phyloP scores from a whole-genome alignment of 2,329 filamentous ascomycete genomes.

The Sclerotinia sclerotiorum region DNA sequence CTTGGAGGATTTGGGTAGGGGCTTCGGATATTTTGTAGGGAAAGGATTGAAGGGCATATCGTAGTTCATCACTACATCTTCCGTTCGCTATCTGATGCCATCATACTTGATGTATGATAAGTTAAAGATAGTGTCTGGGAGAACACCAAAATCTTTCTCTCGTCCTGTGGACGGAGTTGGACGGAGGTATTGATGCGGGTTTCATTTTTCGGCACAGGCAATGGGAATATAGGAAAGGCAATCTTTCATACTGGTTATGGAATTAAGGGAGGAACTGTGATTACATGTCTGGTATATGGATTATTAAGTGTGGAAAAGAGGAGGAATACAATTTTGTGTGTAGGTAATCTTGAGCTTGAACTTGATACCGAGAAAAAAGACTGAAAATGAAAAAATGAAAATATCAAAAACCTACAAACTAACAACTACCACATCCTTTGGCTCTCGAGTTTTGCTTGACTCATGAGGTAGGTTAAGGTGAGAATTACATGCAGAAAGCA shows the following conservation, averaged over 20 bases:
- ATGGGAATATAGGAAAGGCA: not conserved
- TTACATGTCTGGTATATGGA: conserved; percentile 18
- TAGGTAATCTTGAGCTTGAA: conserved; percentile 15
- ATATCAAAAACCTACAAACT: not conserved
- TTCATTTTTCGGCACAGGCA: conserved; percentile 9
- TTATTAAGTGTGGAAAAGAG: conserved; percentile 2
- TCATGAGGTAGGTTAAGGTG: not conserved
- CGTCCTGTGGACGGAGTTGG: conserved; percentile 6
- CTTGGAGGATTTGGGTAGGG: not conserved
- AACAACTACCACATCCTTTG: too few relatives aligned
- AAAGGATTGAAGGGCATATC: conserved; percentile 25
- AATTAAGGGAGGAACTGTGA: not conserved
- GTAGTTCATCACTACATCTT: conserved; percentile 40
- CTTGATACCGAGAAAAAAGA: conserved; percentile 16
- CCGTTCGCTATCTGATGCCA: not conserved
- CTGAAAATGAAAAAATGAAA: conserved; percentile 2
- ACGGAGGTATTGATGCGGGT: conserved; percentile 9
- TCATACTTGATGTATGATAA: conserved; percentile 4
- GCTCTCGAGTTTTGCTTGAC: not conserved
- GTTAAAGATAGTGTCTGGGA: not conserved
- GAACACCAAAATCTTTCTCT: conserved; percentile 1
- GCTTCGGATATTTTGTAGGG: conserved; percentile 1
- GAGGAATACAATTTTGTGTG: conserved; percentile 2
- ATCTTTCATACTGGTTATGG: conserved; percentile 16
- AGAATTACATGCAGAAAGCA: not conserved